Evolutionary conservation across 208 protist genomes (phyloP), one percentile per base, ranked within the genome.

Genomic region (Trypanosoma mega): DNA sequence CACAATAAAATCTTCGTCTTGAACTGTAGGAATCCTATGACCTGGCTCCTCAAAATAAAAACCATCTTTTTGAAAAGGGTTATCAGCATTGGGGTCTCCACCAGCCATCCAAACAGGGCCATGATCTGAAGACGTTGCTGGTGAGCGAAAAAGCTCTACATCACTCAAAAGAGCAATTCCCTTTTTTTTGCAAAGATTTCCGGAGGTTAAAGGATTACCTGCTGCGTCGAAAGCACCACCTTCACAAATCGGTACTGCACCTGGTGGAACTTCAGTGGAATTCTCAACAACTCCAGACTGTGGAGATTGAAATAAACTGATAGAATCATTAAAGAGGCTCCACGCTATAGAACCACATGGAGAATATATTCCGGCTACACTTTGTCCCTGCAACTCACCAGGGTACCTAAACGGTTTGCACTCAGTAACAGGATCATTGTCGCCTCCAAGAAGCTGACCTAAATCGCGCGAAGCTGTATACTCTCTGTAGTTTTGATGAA

Each of bases 401-500:
- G 67, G 65, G 50, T 61, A 53, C 29, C 64, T 50, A 50, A 78
- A 54, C 12, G 71, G 74, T 27, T 58, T 26, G 48, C 71, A 80
- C 14, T 63, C 31, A 20, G 2, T n/a, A n/a, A 1, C 7, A 36
- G 47, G 43, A 36, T 44, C 34, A n/a, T 33, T 0, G 37, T 3
- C 27, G 23, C 61, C 27, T 30, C 72, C 74, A 16, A 27, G 9
- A 12, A 75, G 29, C 46, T 83, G 75, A 14, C 16, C 23, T 16
- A 74, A 74, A 39, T 55, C 51, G 11, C 71, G 24, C n/a, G 65
- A 80, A 48, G 48, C 14, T 37, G 51, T 71, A 73, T 98, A 98
- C 30, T 74, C 48, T 7, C 94, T 55, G 59, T 98, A 94, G 64
- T 98, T 98, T 73, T 98, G 95, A 76, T 97, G 96, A 71, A 95